Conservation (phyloP, 768 basidiomycete species). For the Sarcomyxa edulis region DNA sequence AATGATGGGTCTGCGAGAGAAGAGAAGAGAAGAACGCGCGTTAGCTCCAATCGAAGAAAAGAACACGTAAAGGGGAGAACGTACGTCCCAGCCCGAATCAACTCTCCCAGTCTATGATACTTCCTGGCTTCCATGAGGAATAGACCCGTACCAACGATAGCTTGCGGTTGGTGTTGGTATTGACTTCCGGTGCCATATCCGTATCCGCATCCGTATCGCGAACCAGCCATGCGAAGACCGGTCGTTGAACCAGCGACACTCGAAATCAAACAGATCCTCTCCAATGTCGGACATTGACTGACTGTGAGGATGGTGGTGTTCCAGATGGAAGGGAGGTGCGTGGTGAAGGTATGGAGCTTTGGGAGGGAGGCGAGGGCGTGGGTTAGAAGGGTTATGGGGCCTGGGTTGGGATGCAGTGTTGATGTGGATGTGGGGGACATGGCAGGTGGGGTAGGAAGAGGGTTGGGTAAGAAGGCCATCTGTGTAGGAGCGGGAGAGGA, state of each 20-base stretch:
- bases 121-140: constrained; percentile 55
- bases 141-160: constrained; percentile 42
- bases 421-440: not conserved
- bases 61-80: constrained; percentile 15
- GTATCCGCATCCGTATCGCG: constrained; percentile 11
- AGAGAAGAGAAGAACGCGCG: not conserved
- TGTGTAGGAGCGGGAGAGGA: constrained; percentile 9
- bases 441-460: constrained; percentile 2
- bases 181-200: constrained; percentile 6
- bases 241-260: no score
- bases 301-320: constrained; percentile 47
- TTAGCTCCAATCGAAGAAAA: constrained; percentile 6
- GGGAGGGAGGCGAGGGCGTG: constrained; percentile 34
- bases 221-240: no score
- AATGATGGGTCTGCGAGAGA: constrained; percentile 26
- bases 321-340: constrained; percentile 56
- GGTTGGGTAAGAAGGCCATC: no score
- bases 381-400: constrained; percentile 28
- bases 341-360: constrained; percentile 41
- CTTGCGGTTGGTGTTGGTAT: constrained; percentile 17
- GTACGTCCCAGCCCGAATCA: constrained; percentile 51
- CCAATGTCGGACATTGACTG: constrained; percentile 40
- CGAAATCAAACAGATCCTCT: no score
- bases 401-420: constrained; percentile 13
- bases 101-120: constrained; percentile 43